These are phyloP conservation scores for Pythium phragmitis DNA, from an alignment of 352 stramenopile genomes.

Conservation along the genomic window DNA sequence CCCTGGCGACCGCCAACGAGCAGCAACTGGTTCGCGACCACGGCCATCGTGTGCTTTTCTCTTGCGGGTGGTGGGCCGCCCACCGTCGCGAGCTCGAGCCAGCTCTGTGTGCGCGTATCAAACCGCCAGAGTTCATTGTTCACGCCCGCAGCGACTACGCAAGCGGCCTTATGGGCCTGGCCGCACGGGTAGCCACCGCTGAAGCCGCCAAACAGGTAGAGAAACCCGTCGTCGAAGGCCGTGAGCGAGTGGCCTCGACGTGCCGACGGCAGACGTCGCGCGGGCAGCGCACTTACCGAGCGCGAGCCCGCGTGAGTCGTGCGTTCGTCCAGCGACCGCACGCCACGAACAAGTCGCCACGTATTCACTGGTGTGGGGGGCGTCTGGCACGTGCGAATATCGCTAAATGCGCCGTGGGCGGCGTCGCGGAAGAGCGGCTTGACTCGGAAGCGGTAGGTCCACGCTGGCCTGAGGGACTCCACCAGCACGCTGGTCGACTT, in stretches of 20 bases:
- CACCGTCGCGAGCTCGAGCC: conserved; percentile 38
- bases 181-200: conserved; percentile 62
- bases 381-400: conserved; percentile 35
- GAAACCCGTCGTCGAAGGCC: conserved; percentile 35
- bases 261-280: conserved; percentile 44
- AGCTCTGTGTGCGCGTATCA: conserved; percentile 46
- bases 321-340: conserved; percentile 36
- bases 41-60: conserved; percentile 61
- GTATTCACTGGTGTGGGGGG: conserved; percentile 36
- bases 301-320: conserved; percentile 35
- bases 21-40: conserved; percentile 46
- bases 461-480: conserved; percentile 23
- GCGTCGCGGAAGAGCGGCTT: conserved; percentile 45
- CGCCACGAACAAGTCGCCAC: conserved; percentile 35
- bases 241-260: conserved; percentile 63
- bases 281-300: conserved; percentile 29
- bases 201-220: conserved; percentile 71
- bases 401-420: conserved; percentile 33
- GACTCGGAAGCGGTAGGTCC: conserved; percentile 59
- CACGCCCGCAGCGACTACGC: conserved; percentile 33
- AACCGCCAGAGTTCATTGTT: conserved; percentile 79
- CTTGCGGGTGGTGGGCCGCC: conserved; percentile 30
- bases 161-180: conserved; percentile 41
- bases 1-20: conserved; percentile 55
- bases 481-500: conserved; percentile 27